A percentile compares a stretch with the other conserved stretches of the same genome.
phyloP scores from a whole-genome alignment of 2,329 filamentous ascomycete species.

The Aureobasidium sp. region DNA sequence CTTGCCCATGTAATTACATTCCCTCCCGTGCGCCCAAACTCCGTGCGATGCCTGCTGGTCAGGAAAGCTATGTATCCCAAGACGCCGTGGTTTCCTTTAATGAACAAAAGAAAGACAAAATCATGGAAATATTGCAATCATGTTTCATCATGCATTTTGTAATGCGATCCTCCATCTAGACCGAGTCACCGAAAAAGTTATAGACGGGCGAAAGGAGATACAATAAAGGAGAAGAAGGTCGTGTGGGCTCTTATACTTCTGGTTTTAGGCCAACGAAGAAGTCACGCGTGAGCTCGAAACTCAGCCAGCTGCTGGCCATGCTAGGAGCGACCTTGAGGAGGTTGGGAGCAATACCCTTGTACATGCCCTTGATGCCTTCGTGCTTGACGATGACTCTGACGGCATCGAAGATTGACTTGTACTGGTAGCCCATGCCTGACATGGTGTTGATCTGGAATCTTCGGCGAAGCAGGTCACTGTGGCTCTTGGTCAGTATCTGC shows the following conservation, averaged over 20 bases:
- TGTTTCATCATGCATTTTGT: constrained; percentile 7
- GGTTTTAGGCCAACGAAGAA: constrained; percentile 54
- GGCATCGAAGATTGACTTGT: constrained; percentile 80
- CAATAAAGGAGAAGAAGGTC: background rate
- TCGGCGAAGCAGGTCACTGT: constrained; percentile 80
- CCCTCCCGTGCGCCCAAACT: background rate
- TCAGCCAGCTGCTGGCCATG: constrained; percentile 98
- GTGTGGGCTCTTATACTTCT: background rate
- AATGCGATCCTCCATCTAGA: background rate
- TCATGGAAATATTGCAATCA: background rate
- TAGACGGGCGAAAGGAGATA: background rate
- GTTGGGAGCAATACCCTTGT: constrained; percentile 95
- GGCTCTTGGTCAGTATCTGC: background rate
- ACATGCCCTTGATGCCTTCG: constrained; percentile 78
- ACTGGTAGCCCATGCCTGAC: constrained; percentile 95
- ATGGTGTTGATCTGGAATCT: constrained; percentile 99
- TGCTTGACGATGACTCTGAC: constrained; percentile 72
- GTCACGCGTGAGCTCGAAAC: constrained; percentile 89
- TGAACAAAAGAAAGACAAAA: constrained; percentile 1
- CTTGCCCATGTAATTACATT: too few species aligned
- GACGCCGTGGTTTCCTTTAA: background rate
- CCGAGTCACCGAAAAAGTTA: background rate
- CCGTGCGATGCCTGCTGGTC: constrained; percentile 7
- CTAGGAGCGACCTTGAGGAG: constrained; percentile 94
- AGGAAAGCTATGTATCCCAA: background rate